These are phyloP conservation scores for Penicillium cataractarum DNA, from an alignment of 495 filamentous ascomycete genomes.

Conservation along the genomic window DNA sequence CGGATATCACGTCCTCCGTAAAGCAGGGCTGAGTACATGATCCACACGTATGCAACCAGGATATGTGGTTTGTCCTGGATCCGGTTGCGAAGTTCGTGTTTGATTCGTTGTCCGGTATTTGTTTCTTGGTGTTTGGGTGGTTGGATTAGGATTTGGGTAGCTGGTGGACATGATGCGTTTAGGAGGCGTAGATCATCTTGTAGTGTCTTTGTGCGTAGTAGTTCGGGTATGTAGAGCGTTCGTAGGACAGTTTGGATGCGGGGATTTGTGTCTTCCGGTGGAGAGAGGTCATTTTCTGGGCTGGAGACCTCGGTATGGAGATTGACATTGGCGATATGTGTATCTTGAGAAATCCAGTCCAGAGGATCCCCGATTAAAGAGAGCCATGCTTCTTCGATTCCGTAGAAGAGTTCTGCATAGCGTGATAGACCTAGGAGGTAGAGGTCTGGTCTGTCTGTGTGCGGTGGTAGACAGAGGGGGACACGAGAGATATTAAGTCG, in stretches of 20 bases:
- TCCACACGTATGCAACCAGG: constrained; percentile 60
- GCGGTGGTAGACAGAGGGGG: constrained; percentile 18
- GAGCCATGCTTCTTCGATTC: constrained; percentile 18
- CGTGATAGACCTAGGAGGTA: constrained; percentile 17
- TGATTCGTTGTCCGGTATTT: constrained; percentile 4
- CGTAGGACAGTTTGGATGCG: constrained; percentile 17
- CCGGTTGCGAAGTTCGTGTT: constrained; percentile 10
- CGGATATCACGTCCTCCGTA: constrained; percentile 60
- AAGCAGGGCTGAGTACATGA: constrained; percentile 63
- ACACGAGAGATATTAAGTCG: constrained; percentile 19
- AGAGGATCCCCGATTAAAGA: constrained; percentile 18
- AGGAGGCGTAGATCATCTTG: constrained; percentile 20
- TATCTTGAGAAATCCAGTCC: constrained; percentile 18
- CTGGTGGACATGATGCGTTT: background rate
- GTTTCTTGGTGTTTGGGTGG: background rate
- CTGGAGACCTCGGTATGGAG: background rate
- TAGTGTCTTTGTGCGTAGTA: constrained; percentile 13
- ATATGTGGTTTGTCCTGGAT: constrained; percentile 49
- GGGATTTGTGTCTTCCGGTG: background rate
- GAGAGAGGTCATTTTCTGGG: background rate
- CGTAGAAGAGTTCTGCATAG: constrained; percentile 22
- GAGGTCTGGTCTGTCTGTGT: background rate
- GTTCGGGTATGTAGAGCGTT: constrained; percentile 18
- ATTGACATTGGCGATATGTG: background rate
- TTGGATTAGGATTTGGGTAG: background rate